Conservation (phyloP, 2,329 filamentous ascomycete genomes). For the Cercospora canescens region DNA sequence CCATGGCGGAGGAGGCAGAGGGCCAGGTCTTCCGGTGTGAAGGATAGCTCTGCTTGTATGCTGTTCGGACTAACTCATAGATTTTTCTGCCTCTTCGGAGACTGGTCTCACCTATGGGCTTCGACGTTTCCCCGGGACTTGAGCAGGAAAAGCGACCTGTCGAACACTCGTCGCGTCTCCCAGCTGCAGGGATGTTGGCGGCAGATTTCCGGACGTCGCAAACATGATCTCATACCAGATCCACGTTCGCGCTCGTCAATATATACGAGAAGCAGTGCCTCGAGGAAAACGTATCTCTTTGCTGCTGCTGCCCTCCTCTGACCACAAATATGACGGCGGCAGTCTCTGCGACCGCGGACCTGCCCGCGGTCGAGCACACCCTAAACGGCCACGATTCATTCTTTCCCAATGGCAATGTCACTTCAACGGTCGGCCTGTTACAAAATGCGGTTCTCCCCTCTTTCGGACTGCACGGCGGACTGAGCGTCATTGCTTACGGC, state of each 20-base stretch:
- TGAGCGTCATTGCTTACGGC: constrained; percentile 55
- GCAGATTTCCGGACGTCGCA: constrained; percentile 6
- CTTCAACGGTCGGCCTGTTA: constrained; percentile 49
- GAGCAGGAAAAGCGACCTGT: no score
- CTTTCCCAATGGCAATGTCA: background rate
- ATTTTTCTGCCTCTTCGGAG: no score
- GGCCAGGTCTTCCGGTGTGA: background rate
- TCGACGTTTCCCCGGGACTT: no score
- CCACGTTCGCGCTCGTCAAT: constrained; percentile 1
- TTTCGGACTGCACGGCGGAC: constrained; percentile 53
- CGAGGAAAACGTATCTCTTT: background rate
- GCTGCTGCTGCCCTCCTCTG: background rate
- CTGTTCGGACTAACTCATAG: no score
- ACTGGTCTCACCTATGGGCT: no score
- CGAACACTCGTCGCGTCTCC: background rate
- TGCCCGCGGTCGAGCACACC: constrained; percentile 4
- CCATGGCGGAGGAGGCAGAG: background rate
- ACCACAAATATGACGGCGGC: constrained; percentile 6
- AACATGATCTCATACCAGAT: constrained; percentile 13
- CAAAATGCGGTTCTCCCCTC: constrained; percentile 57
- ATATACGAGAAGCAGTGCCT: background rate
- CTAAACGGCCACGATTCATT: background rate
- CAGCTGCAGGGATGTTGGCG: constrained; percentile 12
- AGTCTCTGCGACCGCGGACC: constrained; percentile 9
- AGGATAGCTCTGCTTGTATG: background rate